Conservation (phyloP, 1,284 basidiomycete genomes). For the Fomitiporia mediterranea region DNA sequence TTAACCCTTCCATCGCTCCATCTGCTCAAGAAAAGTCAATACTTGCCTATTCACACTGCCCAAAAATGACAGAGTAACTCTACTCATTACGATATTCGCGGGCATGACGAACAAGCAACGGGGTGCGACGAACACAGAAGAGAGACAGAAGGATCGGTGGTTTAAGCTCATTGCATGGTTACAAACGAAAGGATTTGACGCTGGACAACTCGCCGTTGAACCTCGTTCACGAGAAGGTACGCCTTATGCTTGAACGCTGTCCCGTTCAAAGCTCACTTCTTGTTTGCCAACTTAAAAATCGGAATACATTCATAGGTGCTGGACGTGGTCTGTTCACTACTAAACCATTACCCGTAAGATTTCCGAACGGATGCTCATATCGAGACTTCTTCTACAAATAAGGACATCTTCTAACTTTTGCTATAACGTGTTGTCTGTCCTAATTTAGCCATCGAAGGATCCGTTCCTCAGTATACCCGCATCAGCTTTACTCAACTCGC, state of each 20-base stretch:
- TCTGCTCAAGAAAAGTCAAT: too few species aligned
- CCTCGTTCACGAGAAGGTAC: constrained; percentile 31
- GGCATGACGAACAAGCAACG: background rate
- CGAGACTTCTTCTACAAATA: too few species aligned
- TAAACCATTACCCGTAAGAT: constrained; percentile 40
- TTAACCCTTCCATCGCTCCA: too few species aligned
- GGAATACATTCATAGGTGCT: constrained; percentile 39
- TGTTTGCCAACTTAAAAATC: too few species aligned
- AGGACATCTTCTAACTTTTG: too few species aligned
- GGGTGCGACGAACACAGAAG: background rate
- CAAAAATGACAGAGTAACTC: background rate
- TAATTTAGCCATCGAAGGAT: background rate
- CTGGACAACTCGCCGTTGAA: constrained; percentile 40
- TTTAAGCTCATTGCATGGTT: constrained; percentile 53
- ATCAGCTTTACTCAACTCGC: constrained; percentile 62
- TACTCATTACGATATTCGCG: background rate
- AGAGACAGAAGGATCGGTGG: constrained; percentile 35
- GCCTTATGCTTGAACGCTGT: too few species aligned
- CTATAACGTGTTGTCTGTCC: background rate
- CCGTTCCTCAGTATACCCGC: constrained; percentile 66
- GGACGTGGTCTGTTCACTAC: constrained; percentile 69
- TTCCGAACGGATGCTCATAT: background rate
- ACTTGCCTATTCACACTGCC: too few species aligned
- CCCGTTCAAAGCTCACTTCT: too few species aligned
- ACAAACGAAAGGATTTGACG: constrained; percentile 45